Base-by-base conservation (phyloP, 1,139 yeast species). In the Suzukiozyma palmioleophila region DNA sequence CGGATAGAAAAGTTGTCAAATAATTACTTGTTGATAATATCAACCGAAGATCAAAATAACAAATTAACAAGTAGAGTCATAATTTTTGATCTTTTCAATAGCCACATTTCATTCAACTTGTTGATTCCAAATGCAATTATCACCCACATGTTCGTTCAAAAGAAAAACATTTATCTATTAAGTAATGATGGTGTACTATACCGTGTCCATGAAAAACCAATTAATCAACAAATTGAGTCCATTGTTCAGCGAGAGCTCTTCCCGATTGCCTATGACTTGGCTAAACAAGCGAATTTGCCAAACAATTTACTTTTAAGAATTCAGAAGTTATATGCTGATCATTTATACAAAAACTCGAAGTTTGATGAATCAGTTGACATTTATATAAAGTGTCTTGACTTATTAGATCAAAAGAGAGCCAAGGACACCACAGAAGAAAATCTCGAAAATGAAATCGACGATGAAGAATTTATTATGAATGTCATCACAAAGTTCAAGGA, bases 401-500 rank as follows among this genome's bases (percentile, higher is more conserved):
- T 47, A 29, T 43, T 49, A 28, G 38, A 37, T 8, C 21, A n/a
- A n/a, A 3, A n/a, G n/a, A 28, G 11, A 15, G 15, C 21, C 5
- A 24, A 15, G 11, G 36, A 37, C 3, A 33, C 26, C n/a, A 18
- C 12, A 11, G 41, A 10, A 22, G 26, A 8, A 22, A 33, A n/a
- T 22, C 11, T 2, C 26, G n/a, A 14, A 25, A 59, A 59, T 21
- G 57, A 56, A 28, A 43, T 61, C 27, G 68, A 67, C 33, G 76
- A 78, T 27, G 36, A 33, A n/a, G 36, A 33, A 21, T 83, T 81
- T 46, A 80, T 89, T 3, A 84, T 90, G 61, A 84, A 81, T 46
- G 78, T 89, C 5, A 86, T 92, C 26, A 77, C 89, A 24, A 84
- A 84, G 51, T 89, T 84, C 58, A 87, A 86, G 47, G 95, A 89